Base-by-base conservation (phyloP, 768 basidiomycete species). In the Panaeolus papilionaceus region DNA sequence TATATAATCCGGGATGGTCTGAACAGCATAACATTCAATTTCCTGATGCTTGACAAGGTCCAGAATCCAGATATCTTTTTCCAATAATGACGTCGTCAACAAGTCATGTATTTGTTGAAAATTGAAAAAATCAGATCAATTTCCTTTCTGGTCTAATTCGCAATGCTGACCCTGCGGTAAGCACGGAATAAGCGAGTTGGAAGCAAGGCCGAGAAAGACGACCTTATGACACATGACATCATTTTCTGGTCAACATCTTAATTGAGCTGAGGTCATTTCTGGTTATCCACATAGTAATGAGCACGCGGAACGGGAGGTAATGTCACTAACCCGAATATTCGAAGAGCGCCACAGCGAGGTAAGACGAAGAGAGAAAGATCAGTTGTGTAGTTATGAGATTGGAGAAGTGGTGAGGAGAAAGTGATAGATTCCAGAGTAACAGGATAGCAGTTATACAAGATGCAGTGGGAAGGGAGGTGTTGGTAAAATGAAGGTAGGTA, bases 391-490 rank as follows among this genome's bases (percentile, higher is more conserved):
- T 28, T 0, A 58, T 12, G 11, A 28, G 33, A 2, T 12, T 58
- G 4, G 10, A 4, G 4, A 49, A 49, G 2, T 49, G 54, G 33
- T 26, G 23, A 26, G 20, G 54, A 37, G 28, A 58, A 28, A 37
- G 54, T 58, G 54, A 58, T 58, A 58, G 54, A 58, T 58, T 58
- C 54, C 54, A 58, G 54, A 58, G 54, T 58, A 58, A 58, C 54
- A 58, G 54, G 54, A 58, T 58, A 58, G 54, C 54, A 58, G 54
- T 58, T 58, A 58, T 58, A 58, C 54, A 58, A 58, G 54, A 58
- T 58, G 54, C 54, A 58, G 26, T 58, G 37, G 10, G 54, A 49
- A 49, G 20, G 45, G 33, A 42, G 47, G 20, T 49, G 47, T 49
- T 23, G 28, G 28, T 58, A 18, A 37, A 5, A 58, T 23, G 49